Percentiles rank a stretch among this genome's conserved stretches.
Evolutionary conservation across 768 basidiomycete species (phyloP).

Genomic region (Leucogyrophana mollusca): DNA sequence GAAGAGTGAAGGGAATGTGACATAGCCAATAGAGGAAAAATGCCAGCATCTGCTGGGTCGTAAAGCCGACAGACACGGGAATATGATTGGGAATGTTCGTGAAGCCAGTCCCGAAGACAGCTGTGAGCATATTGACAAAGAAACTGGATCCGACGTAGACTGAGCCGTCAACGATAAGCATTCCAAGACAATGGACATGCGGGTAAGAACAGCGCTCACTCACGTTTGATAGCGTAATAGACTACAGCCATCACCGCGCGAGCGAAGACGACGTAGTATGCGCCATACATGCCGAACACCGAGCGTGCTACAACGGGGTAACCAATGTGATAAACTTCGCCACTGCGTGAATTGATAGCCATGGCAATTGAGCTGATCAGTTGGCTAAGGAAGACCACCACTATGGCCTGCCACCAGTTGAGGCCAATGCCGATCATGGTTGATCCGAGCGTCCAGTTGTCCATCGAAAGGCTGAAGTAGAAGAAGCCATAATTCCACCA

Average conservation of each 20-base stretch:
- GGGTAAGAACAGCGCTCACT: background rate
- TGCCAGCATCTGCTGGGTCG: constrained; percentile 14
- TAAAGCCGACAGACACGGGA: constrained; percentile 16
- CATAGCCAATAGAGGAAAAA: constrained; percentile 17
- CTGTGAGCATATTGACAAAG: constrained; percentile 14
- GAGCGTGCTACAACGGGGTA: constrained; percentile 17
- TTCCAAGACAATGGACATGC: background rate
- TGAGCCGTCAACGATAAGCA: too few relatives aligned
- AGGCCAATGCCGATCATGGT: constrained; percentile 21
- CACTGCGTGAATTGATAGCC: constrained; percentile 16
- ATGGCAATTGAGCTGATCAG: constrained; percentile 16
- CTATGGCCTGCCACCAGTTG: constrained; percentile 21
- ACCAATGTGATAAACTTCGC: constrained; percentile 20
- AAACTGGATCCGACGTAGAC: constrained; percentile 18
- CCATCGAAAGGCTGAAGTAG: too few relatives aligned
- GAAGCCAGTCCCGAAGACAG: constrained; percentile 22
- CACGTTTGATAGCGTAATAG: constrained; percentile 5
- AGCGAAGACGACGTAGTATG: constrained; percentile 18
- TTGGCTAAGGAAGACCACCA: constrained; percentile 14
- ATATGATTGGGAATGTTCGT: constrained; percentile 16
- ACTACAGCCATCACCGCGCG: constrained; percentile 20
- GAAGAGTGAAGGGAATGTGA: constrained; percentile 17
- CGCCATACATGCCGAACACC: constrained; percentile 19
- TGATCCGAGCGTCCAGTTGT: constrained; percentile 16
- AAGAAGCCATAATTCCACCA: background rate